phyloP scores from a whole-genome alignment of 2,329 filamentous ascomycete genomes.

The Elsinoe arachidis region DNA sequence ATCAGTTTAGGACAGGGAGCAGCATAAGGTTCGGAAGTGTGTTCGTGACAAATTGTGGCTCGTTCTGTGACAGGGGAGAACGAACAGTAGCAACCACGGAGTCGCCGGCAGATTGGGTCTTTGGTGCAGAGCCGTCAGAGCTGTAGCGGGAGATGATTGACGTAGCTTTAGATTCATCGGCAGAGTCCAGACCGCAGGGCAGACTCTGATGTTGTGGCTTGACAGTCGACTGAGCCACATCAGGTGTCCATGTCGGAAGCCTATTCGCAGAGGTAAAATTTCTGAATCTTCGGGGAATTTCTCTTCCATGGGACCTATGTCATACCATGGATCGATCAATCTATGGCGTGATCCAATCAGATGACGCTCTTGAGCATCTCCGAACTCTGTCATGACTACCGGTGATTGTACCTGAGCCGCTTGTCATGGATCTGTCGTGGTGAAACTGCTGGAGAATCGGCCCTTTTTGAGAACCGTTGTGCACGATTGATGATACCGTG shows the following conservation, averaged over 20 bases:
- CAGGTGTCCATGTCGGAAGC: neutral
- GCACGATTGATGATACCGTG: neutral
- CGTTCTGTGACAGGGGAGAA: neutral
- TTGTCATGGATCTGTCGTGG: neutral
- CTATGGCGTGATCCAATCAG: neutral
- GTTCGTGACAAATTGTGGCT: constrained; percentile 6
- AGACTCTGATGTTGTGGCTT: neutral
- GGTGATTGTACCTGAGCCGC: neutral
- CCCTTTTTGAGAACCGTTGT: neutral
- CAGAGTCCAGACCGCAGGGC: neutral
- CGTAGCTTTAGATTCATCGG: neutral
- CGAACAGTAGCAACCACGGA: neutral
- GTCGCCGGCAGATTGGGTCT: constrained; percentile 2
- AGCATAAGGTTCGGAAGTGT: constrained; percentile 5
- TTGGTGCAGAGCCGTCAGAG: constrained; percentile 5
- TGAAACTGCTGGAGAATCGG: neutral
- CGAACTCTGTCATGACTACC: neutral
- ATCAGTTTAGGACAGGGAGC: neutral
- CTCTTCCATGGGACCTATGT: neutral
- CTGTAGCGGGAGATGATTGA: constrained; percentile 8
- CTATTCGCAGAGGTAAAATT: neutral
- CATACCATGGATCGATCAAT: neutral
- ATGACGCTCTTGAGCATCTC: neutral
- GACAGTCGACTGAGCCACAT: constrained; percentile 3
- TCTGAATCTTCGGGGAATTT: neutral